Percentiles rank a stretch among this genome's conserved stretches.
Conservation (phyloP, 2,329 filamentous ascomycete species). For the Aspergillus ustus region DNA sequence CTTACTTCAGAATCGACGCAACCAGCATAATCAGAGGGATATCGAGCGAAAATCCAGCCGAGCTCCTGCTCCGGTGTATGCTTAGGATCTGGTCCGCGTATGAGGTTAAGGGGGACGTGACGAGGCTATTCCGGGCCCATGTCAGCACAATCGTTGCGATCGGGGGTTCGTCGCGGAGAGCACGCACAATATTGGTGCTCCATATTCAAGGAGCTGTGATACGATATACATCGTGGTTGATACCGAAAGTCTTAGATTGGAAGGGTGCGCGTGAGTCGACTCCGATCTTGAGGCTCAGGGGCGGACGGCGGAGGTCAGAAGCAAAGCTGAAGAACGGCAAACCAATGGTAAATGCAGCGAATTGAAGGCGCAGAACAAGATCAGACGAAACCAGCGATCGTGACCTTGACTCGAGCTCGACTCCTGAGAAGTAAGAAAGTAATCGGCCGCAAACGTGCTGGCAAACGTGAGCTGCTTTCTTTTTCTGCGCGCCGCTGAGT, state of each 20-base stretch:
- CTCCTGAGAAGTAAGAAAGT: neutral
- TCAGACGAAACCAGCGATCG: neutral
- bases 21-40: constrained; percentile 71
- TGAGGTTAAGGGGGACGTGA: constrained; percentile 66
- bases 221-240: constrained; percentile 44
- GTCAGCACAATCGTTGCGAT: constrained; percentile 6
- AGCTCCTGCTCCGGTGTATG: constrained; percentile 64
- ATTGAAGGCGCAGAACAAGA: neutral
- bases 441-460: constrained; percentile 7
- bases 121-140: constrained; percentile 49
- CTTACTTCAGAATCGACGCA: constrained; percentile 66
- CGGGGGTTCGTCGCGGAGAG: neutral
- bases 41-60: constrained; percentile 68
- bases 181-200: constrained; percentile 54
- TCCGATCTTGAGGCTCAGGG: neutral
- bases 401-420: neutral
- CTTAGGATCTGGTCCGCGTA: constrained; percentile 70
- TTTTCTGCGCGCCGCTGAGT: constrained; percentile 20
- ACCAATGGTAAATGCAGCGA: neutral
- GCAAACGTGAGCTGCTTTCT: neutral
- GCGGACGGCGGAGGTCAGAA: neutral
- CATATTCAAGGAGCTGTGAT: constrained; percentile 49
- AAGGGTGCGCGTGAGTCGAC: neutral
- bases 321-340: neutral
- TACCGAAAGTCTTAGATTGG: neutral